Evolutionary conservation across 2,329 filamentous ascomycete species (phyloP).

Genomic region (Fusarium annulatum): DNA sequence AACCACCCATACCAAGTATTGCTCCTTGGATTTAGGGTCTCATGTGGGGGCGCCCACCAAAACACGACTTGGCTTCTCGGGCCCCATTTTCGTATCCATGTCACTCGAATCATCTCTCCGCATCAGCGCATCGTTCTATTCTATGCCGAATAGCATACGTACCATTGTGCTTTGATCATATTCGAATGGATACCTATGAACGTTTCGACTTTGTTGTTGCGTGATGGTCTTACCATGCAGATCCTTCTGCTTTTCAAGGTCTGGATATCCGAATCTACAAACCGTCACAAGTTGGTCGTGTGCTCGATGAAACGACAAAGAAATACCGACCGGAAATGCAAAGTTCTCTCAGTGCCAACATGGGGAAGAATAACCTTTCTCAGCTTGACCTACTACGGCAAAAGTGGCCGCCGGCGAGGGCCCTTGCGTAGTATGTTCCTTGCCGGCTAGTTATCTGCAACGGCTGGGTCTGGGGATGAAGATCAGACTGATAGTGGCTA

Average conservation of each 20-base stretch:
- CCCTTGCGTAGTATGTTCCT: constrained; percentile 24
- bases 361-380: constrained; percentile 12
- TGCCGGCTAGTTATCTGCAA: constrained; percentile 40
- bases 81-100: constrained; percentile 17
- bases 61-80: constrained; percentile 5
- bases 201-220: not conserved
- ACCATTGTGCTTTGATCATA: not conserved
- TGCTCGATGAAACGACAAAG: constrained; percentile 2
- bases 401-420: constrained; percentile 38
- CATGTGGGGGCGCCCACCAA: constrained; percentile 30
- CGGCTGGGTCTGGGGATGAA: constrained; percentile 36
- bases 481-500: constrained; percentile 35
- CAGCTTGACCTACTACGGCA: constrained; percentile 21
- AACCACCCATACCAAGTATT: constrained; percentile 10
- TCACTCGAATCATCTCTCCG: constrained; percentile 27
- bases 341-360: constrained; percentile 3
- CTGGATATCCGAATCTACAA: not conserved
- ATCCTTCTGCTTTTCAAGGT: not conserved
- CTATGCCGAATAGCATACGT: constrained; percentile 13
- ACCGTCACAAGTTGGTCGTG: not conserved
- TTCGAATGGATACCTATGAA: not conserved
- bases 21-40: constrained; percentile 24
- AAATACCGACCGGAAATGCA: constrained; percentile 29
- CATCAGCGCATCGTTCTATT: constrained; percentile 21
- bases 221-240: not conserved